Percentiles rank a stretch among this genome's conserved stretches.
These are phyloP conservation scores for Porpolomopsis calyptriformis DNA, from an alignment of 768 basidiomycete genomes.

Conservation along the genomic window DNA sequence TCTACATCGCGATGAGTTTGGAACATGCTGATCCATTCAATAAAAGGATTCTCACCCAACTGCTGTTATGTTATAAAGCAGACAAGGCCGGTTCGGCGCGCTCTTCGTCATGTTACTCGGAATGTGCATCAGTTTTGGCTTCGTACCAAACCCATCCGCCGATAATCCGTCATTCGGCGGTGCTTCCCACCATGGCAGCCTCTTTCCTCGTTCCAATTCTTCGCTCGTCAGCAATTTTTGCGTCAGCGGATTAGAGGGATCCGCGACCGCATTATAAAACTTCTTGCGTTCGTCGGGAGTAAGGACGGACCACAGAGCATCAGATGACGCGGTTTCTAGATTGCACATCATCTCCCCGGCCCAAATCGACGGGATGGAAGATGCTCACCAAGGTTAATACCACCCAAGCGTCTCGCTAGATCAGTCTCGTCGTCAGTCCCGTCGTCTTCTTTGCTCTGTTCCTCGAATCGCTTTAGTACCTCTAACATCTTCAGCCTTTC, in stretches of 20 bases:
- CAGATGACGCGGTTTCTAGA: constrained; percentile 44
- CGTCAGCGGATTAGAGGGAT: constrained; percentile 53
- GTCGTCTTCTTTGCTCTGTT: constrained; percentile 37
- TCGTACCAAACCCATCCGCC: constrained; percentile 20
- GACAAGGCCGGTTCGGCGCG: constrained; percentile 25
- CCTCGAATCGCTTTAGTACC: constrained; percentile 62
- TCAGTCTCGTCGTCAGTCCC: constrained; percentile 28
- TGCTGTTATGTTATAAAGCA: constrained; percentile 62
- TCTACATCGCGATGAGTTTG: constrained; percentile 24
- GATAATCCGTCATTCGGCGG: constrained; percentile 10
- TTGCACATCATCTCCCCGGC: neutral
- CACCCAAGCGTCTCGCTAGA: constrained; percentile 40
- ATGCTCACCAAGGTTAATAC: constrained; percentile 51
- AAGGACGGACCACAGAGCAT: constrained; percentile 52
- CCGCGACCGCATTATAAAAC: constrained; percentile 47
- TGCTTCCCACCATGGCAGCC: constrained; percentile 68
- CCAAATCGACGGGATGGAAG: neutral
- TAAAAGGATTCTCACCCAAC: constrained; percentile 42
- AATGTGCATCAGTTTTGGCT: constrained; percentile 36
- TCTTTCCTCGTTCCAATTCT: constrained; percentile 38
- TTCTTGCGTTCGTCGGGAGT: constrained; percentile 47
- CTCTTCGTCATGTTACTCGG: constrained; percentile 36
- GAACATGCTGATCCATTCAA: neutral
- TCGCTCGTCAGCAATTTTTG: constrained; percentile 49
- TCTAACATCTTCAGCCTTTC: constrained; percentile 62